phyloP scores from a whole-genome alignment of 2,329 filamentous ascomycete species.

The Zymoseptoria brevis region DNA sequence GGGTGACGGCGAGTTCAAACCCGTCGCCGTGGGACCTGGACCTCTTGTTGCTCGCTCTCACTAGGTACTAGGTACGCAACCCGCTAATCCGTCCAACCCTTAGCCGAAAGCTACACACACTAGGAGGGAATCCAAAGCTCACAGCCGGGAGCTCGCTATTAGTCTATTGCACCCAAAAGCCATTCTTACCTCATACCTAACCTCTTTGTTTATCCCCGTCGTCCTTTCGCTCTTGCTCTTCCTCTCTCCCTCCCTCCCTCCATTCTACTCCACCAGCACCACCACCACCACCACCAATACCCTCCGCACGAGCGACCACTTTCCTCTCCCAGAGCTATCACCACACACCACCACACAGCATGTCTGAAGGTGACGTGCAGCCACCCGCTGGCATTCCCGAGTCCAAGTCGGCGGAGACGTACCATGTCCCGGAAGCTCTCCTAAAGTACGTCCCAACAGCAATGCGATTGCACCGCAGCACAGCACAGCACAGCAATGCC shows the following conservation, averaged over 20 bases:
- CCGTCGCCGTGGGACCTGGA: background rate
- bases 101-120: background rate
- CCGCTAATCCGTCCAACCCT: background rate
- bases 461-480: background rate
- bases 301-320: background rate
- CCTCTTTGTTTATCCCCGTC: background rate
- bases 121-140: background rate
- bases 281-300: background rate
- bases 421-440: constrained; percentile 29
- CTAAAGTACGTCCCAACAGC: constrained; percentile 30
- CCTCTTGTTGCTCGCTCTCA: background rate
- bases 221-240: background rate
- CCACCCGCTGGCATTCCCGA: constrained; percentile 20
- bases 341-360: constrained; percentile 5
- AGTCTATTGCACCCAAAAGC: background rate
- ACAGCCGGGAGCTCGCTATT: no score
- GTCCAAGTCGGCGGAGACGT: constrained; percentile 22
- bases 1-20: background rate
- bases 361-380: constrained; percentile 18
- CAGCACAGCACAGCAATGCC: background rate
- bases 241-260: background rate
- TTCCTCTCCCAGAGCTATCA: background rate
- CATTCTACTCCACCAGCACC: background rate
- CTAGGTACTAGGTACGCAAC: no score
- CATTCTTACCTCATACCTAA: background rate